Conservation (phyloP, 164 flowering plant species). For the Tetrastigma voinierianum region DNA sequence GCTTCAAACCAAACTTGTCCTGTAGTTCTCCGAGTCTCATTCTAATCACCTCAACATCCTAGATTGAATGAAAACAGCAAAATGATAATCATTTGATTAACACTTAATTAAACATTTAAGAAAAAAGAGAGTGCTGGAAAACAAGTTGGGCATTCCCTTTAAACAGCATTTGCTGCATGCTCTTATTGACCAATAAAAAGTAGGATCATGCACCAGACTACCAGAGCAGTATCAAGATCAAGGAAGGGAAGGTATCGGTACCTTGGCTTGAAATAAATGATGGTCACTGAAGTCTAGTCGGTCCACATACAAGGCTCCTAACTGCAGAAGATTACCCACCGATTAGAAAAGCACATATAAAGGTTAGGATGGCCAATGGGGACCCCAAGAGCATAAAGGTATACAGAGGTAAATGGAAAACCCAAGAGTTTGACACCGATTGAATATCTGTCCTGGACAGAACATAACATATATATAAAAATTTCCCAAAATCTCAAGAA, state of each 20-base stretch:
- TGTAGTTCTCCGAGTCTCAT: conserved; percentile 42
- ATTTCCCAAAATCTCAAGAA: neutral
- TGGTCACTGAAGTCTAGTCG: conserved; percentile 82
- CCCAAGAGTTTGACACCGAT: neutral
- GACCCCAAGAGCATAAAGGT: too few species aligned
- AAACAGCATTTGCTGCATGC: neutral
- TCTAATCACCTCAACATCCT: conserved; percentile 63
- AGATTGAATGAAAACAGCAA: conserved; percentile 2
- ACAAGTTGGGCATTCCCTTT: neutral
- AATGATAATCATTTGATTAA: neutral
- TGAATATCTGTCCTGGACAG: neutral
- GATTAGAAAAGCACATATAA: neutral
- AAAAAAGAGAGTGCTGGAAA: neutral
- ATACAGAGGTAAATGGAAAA: neutral
- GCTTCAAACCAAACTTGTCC: conserved; percentile 41
- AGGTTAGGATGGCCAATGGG: neutral
- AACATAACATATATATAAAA: neutral
- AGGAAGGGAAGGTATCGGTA: conserved; percentile 9
- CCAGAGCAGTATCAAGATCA: neutral
- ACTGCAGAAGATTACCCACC: conserved; percentile 40
- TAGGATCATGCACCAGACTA: neutral
- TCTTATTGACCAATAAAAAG: neutral
- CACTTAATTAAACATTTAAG: neutral
- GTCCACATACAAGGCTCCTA: conserved; percentile 59
- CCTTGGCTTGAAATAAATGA: conserved; percentile 56